phyloP scores from a whole-genome alignment of 73 alveolate species.

The Paramecium biaurelia region DNA sequence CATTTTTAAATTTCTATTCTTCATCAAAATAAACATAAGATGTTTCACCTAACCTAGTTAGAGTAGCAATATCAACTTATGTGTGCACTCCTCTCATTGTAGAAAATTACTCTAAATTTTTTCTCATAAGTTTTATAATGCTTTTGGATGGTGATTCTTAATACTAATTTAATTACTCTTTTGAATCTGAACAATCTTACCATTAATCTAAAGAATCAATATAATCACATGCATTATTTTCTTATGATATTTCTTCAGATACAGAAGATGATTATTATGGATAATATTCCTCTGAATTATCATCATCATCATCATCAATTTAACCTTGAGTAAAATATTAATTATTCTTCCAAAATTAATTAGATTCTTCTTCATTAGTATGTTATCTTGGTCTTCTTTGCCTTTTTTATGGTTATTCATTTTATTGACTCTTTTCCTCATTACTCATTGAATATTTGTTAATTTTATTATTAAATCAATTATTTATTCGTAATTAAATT shows the following conservation, averaged over 20 bases:
- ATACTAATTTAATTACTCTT: background rate
- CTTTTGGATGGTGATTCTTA: background rate
- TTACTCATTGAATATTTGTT: background rate
- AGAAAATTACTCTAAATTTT: background rate
- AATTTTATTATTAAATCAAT: background rate
- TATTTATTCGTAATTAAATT: background rate
- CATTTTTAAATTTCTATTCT: background rate
- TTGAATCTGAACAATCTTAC: constrained; percentile 19
- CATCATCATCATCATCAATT: constrained; percentile 1
- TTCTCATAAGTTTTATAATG: background rate
- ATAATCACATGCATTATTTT: background rate
- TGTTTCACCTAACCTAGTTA: background rate
- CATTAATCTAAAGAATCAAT: constrained; percentile 25
- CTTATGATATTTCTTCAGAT: background rate
- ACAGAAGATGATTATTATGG: background rate
- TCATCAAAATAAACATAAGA: constrained; percentile 21
- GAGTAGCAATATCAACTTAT: background rate
- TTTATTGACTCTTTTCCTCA: background rate
- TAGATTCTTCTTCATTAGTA: background rate
- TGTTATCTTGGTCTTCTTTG: background rate
- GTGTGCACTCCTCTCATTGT: constrained; percentile 10
- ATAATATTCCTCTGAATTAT: background rate
- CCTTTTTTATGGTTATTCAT: background rate
- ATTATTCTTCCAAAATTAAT: constrained; percentile 10
- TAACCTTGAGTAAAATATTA: background rate